These are phyloP conservation scores for Malassezia sympodialis DNA, from an alignment of 1,284 basidiomycete species.

Conservation along the genomic window DNA sequence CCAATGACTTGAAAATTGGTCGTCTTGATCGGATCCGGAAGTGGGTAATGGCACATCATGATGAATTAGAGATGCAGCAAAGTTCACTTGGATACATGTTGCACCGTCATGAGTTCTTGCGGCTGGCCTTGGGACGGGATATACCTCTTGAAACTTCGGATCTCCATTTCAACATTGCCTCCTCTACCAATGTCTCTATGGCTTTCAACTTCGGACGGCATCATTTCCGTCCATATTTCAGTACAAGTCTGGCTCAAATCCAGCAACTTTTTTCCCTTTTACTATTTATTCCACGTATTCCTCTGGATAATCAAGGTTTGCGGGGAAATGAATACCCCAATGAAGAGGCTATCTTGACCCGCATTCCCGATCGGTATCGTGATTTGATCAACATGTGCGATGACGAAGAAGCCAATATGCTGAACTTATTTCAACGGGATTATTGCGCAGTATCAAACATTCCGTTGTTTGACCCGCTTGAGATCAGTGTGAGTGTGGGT, in stretches of 20 bases:
- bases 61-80: slow-evolving; percentile 21
- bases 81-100: slow-evolving; percentile 33
- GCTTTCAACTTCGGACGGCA: slow-evolving; percentile 67
- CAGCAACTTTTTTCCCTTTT: slow-evolving; percentile 66
- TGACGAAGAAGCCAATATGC: slow-evolving; percentile 59
- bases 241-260: slow-evolving; percentile 60
- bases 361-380: slow-evolving; percentile 28
- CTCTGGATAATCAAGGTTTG: slow-evolving; percentile 1
- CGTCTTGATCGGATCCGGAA: slow-evolving; percentile 28
- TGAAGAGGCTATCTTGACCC: slow-evolving; percentile 17
- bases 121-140: slow-evolving; percentile 23
- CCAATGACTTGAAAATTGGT: slow-evolving; percentile 20
- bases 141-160: background rate
- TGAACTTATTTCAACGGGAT: slow-evolving; percentile 72
- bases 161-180: background rate
- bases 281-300: slow-evolving; percentile 57
- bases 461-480: slow-evolving; percentile 74
- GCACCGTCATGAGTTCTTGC: slow-evolving; percentile 33
- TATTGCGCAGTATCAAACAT: slow-evolving; percentile 77
- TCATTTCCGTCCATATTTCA: slow-evolving; percentile 61
- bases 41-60: slow-evolving; percentile 27
- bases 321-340: background rate
- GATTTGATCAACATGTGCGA: slow-evolving; percentile 24
- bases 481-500: slow-evolving; percentile 78
- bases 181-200: slow-evolving; percentile 20